These are phyloP conservation scores for Collybiopsis confluens DNA, from an alignment of 768 basidiomycete genomes.

Conservation along the genomic window DNA sequence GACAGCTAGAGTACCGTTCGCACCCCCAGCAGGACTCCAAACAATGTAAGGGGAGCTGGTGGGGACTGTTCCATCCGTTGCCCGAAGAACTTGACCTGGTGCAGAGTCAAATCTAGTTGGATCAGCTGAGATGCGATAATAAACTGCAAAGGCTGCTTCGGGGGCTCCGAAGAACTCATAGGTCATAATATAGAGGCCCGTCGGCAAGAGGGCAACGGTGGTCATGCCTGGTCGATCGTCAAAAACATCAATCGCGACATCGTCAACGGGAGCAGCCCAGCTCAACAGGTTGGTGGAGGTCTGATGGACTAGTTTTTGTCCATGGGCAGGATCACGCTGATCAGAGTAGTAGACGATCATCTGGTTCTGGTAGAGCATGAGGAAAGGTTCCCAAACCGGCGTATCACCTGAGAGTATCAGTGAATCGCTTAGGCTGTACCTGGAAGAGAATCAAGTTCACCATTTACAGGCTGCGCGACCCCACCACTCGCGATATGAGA, in stretches of 20 bases:
- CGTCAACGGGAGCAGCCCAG: constrained; percentile 15
- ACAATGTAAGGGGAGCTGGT: constrained; percentile 12
- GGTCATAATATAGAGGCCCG: constrained; percentile 15
- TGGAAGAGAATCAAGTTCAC: neutral
- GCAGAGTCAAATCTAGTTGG: constrained; percentile 14
- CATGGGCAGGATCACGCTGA: constrained; percentile 16
- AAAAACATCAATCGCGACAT: constrained; percentile 13
- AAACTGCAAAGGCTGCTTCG: constrained; percentile 10
- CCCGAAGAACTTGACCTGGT: constrained; percentile 9
- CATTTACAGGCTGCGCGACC: constrained; percentile 14
- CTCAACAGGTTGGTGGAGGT: constrained; percentile 10
- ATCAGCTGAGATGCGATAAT: constrained; percentile 13
- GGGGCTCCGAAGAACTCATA: constrained; percentile 15
- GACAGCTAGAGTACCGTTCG: constrained; percentile 15
- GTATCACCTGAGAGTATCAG: no score
- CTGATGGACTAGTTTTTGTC: constrained; percentile 18
- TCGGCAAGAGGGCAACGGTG: constrained; percentile 14
- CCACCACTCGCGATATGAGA: constrained; percentile 17
- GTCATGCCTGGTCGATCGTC: constrained; percentile 18
- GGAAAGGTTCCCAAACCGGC: constrained; percentile 19
- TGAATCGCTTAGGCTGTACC: no score
- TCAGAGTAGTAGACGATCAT: constrained; percentile 18
- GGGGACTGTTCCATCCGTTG: constrained; percentile 12
- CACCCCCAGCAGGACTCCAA: constrained; percentile 17
- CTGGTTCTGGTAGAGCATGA: constrained; percentile 13